Evolutionary conservation across 1,284 basidiomycete genomes (phyloP).

Genomic region (Pseudozyma hubeiensis): DNA sequence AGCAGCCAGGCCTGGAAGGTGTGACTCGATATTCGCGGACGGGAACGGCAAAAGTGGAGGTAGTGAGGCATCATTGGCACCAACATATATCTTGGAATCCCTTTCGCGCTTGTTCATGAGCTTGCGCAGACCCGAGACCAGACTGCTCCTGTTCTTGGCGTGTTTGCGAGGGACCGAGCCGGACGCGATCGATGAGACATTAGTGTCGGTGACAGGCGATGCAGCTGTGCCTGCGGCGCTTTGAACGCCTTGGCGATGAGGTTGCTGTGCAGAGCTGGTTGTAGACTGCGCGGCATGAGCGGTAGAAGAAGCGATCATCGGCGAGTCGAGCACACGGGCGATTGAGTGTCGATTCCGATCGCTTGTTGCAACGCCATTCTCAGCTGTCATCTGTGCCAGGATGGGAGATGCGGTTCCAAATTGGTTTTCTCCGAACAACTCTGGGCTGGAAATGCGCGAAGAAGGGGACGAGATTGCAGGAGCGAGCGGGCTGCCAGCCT

Average conservation of each 20-base stretch:
- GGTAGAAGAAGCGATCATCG: conserved; percentile 1
- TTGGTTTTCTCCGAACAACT: conserved; percentile 1
- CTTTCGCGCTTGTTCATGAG: conserved; percentile 36
- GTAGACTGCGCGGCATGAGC: too few relatives aligned
- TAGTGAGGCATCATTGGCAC: neutral
- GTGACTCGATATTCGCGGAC: too few relatives aligned
- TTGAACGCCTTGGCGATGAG: neutral
- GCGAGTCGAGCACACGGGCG: conserved; percentile 13
- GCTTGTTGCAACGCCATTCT: neutral
- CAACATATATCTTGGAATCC: conserved; percentile 1
- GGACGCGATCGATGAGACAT: neutral
- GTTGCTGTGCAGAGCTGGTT: conserved; percentile 10
- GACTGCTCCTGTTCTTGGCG: conserved; percentile 39
- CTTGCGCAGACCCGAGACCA: conserved; percentile 42
- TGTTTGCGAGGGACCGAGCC: conserved; percentile 23
- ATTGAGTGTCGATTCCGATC: conserved; percentile 6
- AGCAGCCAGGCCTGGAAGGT: neutral
- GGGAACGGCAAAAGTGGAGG: neutral
- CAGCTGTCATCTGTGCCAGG: conserved; percentile 1
- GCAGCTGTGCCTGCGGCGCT: neutral
- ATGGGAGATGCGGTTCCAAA: neutral
- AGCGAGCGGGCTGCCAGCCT: conserved; percentile 21
- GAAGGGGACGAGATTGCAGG: conserved; percentile 3
- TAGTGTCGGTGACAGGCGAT: neutral
- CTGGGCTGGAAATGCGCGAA: conserved; percentile 15